Base-by-base conservation (phyloP, 2,329 filamentous ascomycete genomes). In the Clonostachys rhizophaga region DNA sequence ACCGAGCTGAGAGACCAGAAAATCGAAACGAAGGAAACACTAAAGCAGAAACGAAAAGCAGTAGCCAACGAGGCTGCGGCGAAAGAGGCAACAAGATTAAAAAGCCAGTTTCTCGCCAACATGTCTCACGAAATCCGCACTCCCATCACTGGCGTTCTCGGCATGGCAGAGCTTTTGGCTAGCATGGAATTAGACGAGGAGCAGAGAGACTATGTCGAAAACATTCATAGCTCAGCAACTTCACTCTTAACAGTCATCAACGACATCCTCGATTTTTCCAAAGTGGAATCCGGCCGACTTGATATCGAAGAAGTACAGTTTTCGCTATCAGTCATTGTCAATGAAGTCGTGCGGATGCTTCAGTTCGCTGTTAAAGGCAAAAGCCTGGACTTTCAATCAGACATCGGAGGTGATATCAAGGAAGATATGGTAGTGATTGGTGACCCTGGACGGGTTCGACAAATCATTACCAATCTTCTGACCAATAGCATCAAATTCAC, bases 231-330 rank as follows among this genome's bases (percentile, higher is more conserved):
- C 45, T 91, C 87, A 6, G 88, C 86, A 0, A 91, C 92, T 52
- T 89, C 87, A 3, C 69, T 95, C 4, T 72, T 95, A 17, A 92
- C 89, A 0, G 86, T 95, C 39, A 95, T 95, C 65, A 95, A 95
- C 58, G 90, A 95, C 57, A 95, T 95, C 47, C 71, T 95, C 2
- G 90, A 95, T 64, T 91, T 95, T 61, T 94, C 89, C 5, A 95
- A 95, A 63, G 84, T 90, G 2, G 88, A 91, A 60, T 89, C 85
- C 9, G 87, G 88, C 4, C 75, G 84, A 8, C 67, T 91, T 17
- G 87, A 91, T 52, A 85, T 91, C 39, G 87, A 91, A 63, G 86
- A 91, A 55, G 86, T 91, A 1, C 86, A 89, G 51, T 92, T 91
- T 56, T 89, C 84, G 30, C 70, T 91, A 3, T 84, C 83, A 0